Percentiles rank a stretch among this genome's conserved stretches.
Conservation (phyloP, 306 rosid species). For the Cucumis sativus region Cucumber_9930_V3 NC_026657.2:22448501-22449000, state of each 20-base stretch:
- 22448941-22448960: not conserved
- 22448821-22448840: not conserved
- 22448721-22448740: not conserved
- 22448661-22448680: not conserved
- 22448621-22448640: conserved; percentile 82
- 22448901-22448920: not conserved
- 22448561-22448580: conserved; percentile 67
- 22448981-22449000: conserved; percentile 83
- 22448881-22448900: not conserved
- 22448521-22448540: conserved; percentile 78
- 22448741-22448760: not conserved
- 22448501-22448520: conserved; percentile 87
- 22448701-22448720: not conserved
- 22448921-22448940: not conserved
- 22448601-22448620: conserved; percentile 54
- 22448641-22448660: conserved; percentile 16
- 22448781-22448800: not conserved
- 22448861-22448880: not conserved
- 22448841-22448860: not conserved
- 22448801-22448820: not conserved
- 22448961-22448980: not conserved
- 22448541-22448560: conserved; percentile 74
- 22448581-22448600: conserved; percentile 40
- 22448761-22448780: not conserved
- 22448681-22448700: not conserved